Base-by-base conservation (phyloP, 345 rosid genomes). In the Citrus unshiu region DNA sequence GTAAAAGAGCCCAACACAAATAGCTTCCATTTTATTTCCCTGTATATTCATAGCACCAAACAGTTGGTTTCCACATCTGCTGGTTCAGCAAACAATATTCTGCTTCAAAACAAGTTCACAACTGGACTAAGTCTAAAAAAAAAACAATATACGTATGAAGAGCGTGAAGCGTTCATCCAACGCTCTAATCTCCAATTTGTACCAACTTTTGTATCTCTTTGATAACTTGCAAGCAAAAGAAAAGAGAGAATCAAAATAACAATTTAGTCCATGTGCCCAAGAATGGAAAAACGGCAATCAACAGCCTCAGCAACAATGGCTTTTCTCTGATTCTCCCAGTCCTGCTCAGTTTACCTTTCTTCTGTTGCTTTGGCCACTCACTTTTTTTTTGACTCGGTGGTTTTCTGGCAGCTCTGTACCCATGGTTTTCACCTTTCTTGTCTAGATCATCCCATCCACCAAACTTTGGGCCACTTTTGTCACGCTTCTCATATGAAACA, bases 371-470 rank as follows among this genome's bases (percentile, higher is more conserved):
- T 4, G 74, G 70, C 13, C 24, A 32, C 76, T 77, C 84, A 79
- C 74, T 76, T 77, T 59, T 71, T 37, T 49, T 79, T 61, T 65
- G 63, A 40, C 70, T 49, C 4, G 85, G 65, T 19, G 75, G 54
- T 13, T 16, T 80, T 13, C 34, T 72, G 7, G 66, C 75, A 54
- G 65, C 83, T 35, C 77, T 78, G 37, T 46, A 46, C 9, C 12
- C 9, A 34, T 49, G 32, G 12, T 78, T 65, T 78, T 80, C 77
- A 19, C 49, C 77, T 86, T 60, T 79, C 64, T 66, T 80, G 67
- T 86, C 98, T 22, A 92, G 83, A 80, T 95, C 96, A 70, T 95
- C 97, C 98, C 98, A 93, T 69, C 98, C 99, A 65, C 99, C 93
- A 84, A 81, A 93, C 4, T 19, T 77, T 2, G 85, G 39, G 34